These are phyloP conservation scores for Allium cepa DNA, from an alignment of 106 monocot genomes.

Conservation along the genomic window DNA sequence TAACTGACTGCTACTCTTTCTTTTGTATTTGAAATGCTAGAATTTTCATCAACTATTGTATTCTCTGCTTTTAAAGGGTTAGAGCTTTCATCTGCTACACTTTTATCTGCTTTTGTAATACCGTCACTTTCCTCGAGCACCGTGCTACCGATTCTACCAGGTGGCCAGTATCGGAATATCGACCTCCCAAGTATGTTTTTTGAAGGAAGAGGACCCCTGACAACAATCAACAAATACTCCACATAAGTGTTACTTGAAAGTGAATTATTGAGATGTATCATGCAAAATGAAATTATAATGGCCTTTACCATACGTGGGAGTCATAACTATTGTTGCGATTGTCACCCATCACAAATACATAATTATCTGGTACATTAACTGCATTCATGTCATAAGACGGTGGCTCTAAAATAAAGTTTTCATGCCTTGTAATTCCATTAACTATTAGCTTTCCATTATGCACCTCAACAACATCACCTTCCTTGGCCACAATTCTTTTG, in stretches of 20 bases:
- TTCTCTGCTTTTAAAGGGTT: constrained; percentile 54
- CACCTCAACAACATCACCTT: constrained; percentile 94
- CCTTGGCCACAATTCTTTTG: constrained; percentile 89
- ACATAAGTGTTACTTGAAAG: too few species aligned
- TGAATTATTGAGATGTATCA: not conserved
- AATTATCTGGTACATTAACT: constrained; percentile 58
- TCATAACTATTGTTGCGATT: constrained; percentile 99
- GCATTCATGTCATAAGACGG: constrained; percentile 90
- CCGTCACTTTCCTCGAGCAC: constrained; percentile 18
- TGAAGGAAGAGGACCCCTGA: constrained; percentile 83
- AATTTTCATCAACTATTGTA: constrained; percentile 30
- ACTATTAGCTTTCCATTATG: constrained; percentile 92
- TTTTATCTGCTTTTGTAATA: constrained; percentile 1
- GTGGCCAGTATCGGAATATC: constrained; percentile 93
- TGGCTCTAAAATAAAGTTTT: constrained; percentile 83
- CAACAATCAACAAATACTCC: not conserved
- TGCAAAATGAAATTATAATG: not conserved
- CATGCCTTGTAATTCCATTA: constrained; percentile 72
- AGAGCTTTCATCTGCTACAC: not conserved
- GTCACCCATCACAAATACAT: constrained; percentile 96
- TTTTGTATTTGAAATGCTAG: not conserved
- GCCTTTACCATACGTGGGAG: constrained; percentile 88
- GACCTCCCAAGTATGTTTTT: constrained; percentile 90
- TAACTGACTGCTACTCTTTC: constrained; percentile 3
- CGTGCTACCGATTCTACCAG: constrained; percentile 66